phyloP scores from a whole-genome alignment of 169 alveolate genomes.

The Pseudocohnilembus persalinus region DNA sequence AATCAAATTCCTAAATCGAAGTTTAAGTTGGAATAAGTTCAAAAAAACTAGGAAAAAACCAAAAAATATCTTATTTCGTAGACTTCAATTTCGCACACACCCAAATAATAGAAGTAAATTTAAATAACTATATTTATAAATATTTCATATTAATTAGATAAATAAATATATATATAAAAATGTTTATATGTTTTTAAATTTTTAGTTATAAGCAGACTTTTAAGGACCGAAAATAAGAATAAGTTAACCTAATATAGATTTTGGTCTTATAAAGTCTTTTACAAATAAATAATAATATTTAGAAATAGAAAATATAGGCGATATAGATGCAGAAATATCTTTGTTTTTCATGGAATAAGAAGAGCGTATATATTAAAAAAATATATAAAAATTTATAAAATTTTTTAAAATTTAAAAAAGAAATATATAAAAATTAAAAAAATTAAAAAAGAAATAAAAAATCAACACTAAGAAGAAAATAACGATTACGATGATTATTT shows the following conservation, averaged over 20 bases:
- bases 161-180: background rate
- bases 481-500: background rate
- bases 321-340: slow-evolving; percentile 56
- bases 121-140: background rate
- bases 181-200: background rate
- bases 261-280: slow-evolving; percentile 68
- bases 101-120: slow-evolving; percentile 8
- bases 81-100: slow-evolving; percentile 40
- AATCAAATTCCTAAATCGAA: background rate
- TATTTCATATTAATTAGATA: background rate
- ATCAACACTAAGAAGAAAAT: background rate
- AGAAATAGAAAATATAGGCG: slow-evolving; percentile 65
- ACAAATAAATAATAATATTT: slow-evolving; percentile 45
- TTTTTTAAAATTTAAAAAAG: too few species aligned
- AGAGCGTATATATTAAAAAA: slow-evolving; percentile 23
- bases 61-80: slow-evolving; percentile 20
- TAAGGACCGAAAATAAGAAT: slow-evolving; percentile 73
- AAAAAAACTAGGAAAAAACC: slow-evolving; percentile 2
- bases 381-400: background rate
- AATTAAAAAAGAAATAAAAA: too few species aligned
- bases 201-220: slow-evolving; percentile 58
- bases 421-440: too few species aligned
- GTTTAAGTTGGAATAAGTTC: slow-evolving; percentile 18
- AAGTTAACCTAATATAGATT: slow-evolving; percentile 64
- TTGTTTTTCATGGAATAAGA: slow-evolving; percentile 21